Conservation (phyloP, 2,329 filamentous ascomycete genomes). For the Lasiodiplodia sp. region DNA sequence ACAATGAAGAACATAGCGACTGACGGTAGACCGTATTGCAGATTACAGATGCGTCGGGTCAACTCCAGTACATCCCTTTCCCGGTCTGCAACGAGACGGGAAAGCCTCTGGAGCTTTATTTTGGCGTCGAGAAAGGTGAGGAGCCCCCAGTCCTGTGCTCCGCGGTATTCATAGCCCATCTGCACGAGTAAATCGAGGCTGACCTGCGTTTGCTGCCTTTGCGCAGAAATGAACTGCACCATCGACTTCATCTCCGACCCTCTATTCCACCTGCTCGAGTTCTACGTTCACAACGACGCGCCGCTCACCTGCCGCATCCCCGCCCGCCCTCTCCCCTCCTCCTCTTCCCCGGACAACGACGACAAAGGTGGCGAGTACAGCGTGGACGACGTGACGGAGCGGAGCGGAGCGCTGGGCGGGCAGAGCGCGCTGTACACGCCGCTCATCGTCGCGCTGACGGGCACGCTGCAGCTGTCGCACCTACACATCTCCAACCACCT, state of each 20-base stretch:
- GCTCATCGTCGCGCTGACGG: conserved; percentile 85
- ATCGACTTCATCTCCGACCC: conserved; percentile 78
- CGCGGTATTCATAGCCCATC: neutral
- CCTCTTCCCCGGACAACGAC: conserved; percentile 24
- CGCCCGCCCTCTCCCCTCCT: conserved; percentile 68
- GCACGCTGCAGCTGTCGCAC: conserved; percentile 86
- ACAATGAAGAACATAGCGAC: conserved; percentile 1
- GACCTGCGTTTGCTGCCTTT: conserved; percentile 33
- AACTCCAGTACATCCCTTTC: conserved; percentile 92
- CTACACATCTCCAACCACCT: conserved; percentile 89
- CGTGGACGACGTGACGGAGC: conserved; percentile 46
- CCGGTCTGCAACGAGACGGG: conserved; percentile 88
- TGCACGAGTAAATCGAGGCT: neutral
- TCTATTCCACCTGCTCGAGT: conserved; percentile 90
- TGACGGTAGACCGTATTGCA: conserved; percentile 27
- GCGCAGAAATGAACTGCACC: conserved; percentile 79
- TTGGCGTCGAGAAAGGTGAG: conserved; percentile 72
- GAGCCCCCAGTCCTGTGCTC: neutral
- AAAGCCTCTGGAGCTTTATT: conserved; percentile 81
- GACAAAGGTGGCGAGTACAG: conserved; percentile 38
- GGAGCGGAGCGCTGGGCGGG: conserved; percentile 45
- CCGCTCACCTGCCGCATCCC: conserved; percentile 91
- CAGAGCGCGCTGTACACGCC: conserved; percentile 69
- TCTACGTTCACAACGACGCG: conserved; percentile 97
- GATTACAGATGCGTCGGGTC: conserved; percentile 79